Percentiles rank a stretch among this genome's conserved stretches.
Evolutionary conservation across 345 rosid species (phyloP).

Genomic region (Syzygium grande): DNA sequence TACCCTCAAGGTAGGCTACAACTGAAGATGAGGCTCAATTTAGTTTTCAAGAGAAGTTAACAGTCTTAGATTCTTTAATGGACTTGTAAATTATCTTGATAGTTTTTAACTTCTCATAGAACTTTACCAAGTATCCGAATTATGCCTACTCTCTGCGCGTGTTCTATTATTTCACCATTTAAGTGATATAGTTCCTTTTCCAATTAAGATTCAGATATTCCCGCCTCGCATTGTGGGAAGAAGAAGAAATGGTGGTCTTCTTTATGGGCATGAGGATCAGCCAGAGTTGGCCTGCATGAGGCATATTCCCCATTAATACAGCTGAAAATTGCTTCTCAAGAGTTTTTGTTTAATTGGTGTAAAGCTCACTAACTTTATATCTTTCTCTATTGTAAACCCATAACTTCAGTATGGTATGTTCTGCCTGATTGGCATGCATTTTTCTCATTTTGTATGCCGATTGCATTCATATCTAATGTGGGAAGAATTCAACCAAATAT

Average conservation of each 20-base stretch:
- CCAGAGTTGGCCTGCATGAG: neutral
- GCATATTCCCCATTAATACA: neutral
- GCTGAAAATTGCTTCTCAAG: neutral
- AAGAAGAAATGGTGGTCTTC: slow-evolving; percentile 81
- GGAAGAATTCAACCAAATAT: neutral
- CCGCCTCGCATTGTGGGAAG: slow-evolving; percentile 30
- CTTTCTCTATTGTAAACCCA: neutral
- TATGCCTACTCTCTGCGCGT: neutral
- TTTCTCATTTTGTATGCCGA: neutral
- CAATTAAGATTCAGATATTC: slow-evolving; percentile 26
- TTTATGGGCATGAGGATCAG: slow-evolving; percentile 21
- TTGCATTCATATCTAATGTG: neutral
- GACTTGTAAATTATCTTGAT: neutral
- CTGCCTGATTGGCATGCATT: neutral
- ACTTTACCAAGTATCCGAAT: neutral
- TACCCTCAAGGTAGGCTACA: slow-evolving; percentile 41
- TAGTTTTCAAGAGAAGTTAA: neutral
- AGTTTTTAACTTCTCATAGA: neutral
- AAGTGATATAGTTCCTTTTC: neutral
- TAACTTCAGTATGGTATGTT: neutral
- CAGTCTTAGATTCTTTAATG: neutral
- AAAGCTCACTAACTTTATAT: neutral
- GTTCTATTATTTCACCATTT: neutral
- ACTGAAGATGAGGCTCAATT: neutral
- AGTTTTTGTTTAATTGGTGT: neutral